Base-by-base conservation (phyloP, 2,329 filamentous ascomycete species). In the Aureobasidium sp. region DNA sequence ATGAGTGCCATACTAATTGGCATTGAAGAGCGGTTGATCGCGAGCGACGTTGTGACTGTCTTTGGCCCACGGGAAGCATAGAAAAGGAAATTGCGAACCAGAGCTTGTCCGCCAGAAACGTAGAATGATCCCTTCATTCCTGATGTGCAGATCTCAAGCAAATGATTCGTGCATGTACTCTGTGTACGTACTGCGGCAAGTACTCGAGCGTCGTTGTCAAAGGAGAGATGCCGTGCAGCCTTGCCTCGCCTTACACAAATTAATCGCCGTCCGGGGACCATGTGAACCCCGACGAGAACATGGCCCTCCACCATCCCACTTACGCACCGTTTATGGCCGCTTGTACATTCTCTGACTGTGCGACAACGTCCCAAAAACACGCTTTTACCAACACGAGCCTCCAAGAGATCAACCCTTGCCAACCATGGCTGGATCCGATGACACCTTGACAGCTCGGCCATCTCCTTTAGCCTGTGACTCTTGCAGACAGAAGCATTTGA, bases 401-500 rank as follows among this genome's bases (percentile, higher is more conserved):
- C 27, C 4, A 31, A 25, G n/a, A 34, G 52, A 29, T n/a, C 36
- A 53, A 53, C 12, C 22, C 37, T 53, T 29, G 51, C 51, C 37
- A 41, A 41, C 22, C 22, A 55, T 55, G 52, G n/a, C 15, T 17
- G 37, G 15, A 27, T 15, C 52, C 17, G 49, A 53, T 20, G 49
- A 53, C 36, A 53, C 25, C 8, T 36, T 5, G 34, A 52, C 49
- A 52, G 53, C 53, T 57, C 55, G 55, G 42, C 61, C 62, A 14
- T 59, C 64, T 14, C 57, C 65, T 3, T 62, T 72, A 11, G 70
- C 70, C 20, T 72, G 70, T 45, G 71, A 77, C 31, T 70, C 74
- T 39, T 82, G 80, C 65, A 75, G 80, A 37, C 76, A 77, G 59
- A 79, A 89, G 70, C 89, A 92, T 73, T 80, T 91, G 53, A 92